Conservation (phyloP, 2,329 filamentous ascomycete species). For the Talaromyces funiculosus region DNA sequence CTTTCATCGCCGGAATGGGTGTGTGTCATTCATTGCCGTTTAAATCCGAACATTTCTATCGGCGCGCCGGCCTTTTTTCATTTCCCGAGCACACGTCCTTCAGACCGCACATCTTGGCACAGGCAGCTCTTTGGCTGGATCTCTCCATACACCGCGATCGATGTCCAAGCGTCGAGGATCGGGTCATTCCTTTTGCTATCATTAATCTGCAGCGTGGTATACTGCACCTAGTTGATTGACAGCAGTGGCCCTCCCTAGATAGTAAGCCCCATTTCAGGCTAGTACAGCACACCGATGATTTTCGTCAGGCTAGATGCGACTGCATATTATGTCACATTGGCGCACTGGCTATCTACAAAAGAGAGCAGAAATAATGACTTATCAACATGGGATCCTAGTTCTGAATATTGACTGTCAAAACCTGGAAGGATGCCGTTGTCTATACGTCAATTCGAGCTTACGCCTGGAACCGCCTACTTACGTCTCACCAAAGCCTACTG, state of each 20-base stretch:
- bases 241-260: not conserved
- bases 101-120: not conserved
- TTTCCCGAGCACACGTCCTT: not conserved
- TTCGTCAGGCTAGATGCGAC: not conserved
- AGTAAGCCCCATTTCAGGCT: conserved; percentile 10
- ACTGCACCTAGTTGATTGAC: not conserved
- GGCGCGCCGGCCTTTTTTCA: not conserved
- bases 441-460: not conserved
- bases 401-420: not conserved
- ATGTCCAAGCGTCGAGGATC: conserved; percentile 5
- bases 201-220: not conserved
- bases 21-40: not conserved
- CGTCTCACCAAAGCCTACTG: conserved; percentile 5
- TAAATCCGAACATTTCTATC: conserved; percentile 1
- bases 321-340: not conserved
- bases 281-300: not conserved
- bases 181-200: not conserved
- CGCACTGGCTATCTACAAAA: not conserved
- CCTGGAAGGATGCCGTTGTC: not conserved
- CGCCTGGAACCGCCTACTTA: not conserved
- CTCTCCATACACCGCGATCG: not conserved
- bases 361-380: not conserved
- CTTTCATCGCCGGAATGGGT: not conserved
- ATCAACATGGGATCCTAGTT: conserved; percentile 1
- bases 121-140: too few species aligned